phyloP scores from a whole-genome alignment of 1,139 yeast genomes.

The Kodamaea arcana region DNA sequence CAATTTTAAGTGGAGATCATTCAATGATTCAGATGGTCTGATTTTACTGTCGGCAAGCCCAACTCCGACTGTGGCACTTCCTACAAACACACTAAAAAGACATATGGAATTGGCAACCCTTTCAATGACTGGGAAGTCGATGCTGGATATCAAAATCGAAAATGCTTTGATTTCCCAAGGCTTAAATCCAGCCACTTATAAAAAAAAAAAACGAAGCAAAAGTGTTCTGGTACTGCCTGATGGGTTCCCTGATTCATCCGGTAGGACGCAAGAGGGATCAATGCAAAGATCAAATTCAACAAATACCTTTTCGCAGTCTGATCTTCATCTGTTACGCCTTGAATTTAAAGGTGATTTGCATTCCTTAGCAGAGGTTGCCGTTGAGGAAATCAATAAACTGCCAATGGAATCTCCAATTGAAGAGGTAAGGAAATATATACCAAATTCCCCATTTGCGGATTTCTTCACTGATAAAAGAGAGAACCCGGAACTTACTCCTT shows the following conservation, averaged over 20 bases:
- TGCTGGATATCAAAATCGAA: conserved; percentile 46
- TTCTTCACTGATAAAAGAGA: conserved; percentile 2
- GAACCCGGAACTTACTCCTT: conserved; percentile 34
- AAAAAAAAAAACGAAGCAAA: conserved; percentile 6
- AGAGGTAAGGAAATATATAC: background rate
- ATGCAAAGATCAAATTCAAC: conserved; percentile 2
- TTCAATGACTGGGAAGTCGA: conserved; percentile 50
- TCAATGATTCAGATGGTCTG: conserved; percentile 17
- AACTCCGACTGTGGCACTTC: background rate
- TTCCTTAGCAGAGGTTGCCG: conserved; percentile 21
- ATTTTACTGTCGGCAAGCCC: conserved; percentile 1
- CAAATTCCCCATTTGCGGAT: conserved; percentile 2
- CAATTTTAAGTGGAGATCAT: conserved; percentile 60
- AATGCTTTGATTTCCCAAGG: conserved; percentile 48
- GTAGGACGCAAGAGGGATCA: conserved; percentile 2
- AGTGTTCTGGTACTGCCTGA: conserved; percentile 1
- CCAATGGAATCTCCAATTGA: conserved; percentile 6
- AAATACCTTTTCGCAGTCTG: conserved; percentile 4
- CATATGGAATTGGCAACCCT: conserved; percentile 53
- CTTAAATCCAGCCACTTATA: conserved; percentile 35
- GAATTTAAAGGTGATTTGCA: conserved; percentile 14
- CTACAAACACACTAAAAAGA: conserved; percentile 21
- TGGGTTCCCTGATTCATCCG: background rate
- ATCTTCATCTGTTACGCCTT: conserved; percentile 8
- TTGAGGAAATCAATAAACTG: conserved; percentile 16